A percentile compares a stretch with the other conserved stretches of the same genome.
These are phyloP conservation scores for Pseudognaphalium luteoalbum DNA, from an alignment of 129 eudicot genomes.

Conservation along the genomic window DNA sequence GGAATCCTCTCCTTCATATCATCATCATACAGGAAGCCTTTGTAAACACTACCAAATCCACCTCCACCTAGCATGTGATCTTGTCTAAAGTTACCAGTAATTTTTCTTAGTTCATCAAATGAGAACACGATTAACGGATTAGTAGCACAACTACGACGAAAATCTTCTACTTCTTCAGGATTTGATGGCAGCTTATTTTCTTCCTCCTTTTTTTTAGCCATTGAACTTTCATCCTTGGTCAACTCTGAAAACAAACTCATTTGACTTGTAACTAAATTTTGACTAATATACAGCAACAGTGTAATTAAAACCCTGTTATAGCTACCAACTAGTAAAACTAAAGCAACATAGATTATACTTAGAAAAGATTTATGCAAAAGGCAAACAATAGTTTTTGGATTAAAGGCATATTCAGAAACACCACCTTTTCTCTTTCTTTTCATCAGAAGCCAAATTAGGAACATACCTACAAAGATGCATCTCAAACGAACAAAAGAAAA, in stretches of 20 bases:
- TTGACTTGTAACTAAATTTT: background rate
- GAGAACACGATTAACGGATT: constrained; percentile 76
- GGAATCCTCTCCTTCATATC: constrained; percentile 54
- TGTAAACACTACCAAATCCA: constrained; percentile 92
- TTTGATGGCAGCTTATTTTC: constrained; percentile 73
- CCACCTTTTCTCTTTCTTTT: constrained; percentile 23
- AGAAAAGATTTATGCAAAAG: background rate
- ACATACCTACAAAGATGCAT: constrained; percentile 27
- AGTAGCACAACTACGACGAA: constrained; percentile 66
- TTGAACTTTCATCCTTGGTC: constrained; percentile 47
- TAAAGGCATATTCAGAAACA: constrained; percentile 3
- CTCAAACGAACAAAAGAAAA: constrained; percentile 30
- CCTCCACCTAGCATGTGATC: constrained; percentile 94
- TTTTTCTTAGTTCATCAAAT: constrained; percentile 64
- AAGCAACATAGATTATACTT: background rate
- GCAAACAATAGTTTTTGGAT: background rate
- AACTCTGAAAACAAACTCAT: constrained; percentile 46
- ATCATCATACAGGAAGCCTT: constrained; percentile 64
- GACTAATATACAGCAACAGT: background rate
- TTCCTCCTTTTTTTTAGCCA: constrained; percentile 41
- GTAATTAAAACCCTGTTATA: background rate
- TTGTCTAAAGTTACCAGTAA: constrained; percentile 80
- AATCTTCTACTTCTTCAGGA: constrained; percentile 93
- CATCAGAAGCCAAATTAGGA: constrained; percentile 23
- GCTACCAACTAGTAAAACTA: background rate